phyloP scores from a whole-genome alignment of 257 asterid genomes.

The Salvia splendens region DNA sequence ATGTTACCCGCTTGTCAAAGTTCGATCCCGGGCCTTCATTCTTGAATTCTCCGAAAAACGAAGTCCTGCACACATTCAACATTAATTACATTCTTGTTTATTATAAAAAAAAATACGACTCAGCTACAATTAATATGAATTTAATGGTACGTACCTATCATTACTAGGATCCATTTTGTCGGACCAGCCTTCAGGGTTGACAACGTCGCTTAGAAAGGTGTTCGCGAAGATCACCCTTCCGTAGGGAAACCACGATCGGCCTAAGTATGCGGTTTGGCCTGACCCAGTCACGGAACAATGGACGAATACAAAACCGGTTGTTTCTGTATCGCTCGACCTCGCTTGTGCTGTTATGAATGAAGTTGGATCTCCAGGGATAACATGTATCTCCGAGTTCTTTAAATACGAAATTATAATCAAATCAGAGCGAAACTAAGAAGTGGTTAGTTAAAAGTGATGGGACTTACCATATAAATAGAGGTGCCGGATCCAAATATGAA shows the following conservation, averaged over 20 bases:
- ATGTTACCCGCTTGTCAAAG: conserved; percentile 29
- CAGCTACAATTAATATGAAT: background rate
- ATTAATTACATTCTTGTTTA: background rate
- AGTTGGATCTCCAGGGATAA: conserved; percentile 55
- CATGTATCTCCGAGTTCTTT: conserved; percentile 55
- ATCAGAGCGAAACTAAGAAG: too few relatives aligned
- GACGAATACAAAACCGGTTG: conserved; percentile 46
- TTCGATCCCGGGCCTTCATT: conserved; percentile 58
- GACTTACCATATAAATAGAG: conserved; percentile 54
- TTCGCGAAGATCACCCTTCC: conserved; percentile 47
- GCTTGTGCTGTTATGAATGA: conserved; percentile 63
- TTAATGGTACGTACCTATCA: conserved; percentile 28
- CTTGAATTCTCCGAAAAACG: conserved; percentile 55
- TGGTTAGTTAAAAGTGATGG: too few relatives aligned
- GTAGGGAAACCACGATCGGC: conserved; percentile 55
- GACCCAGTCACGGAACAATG: conserved; percentile 59
- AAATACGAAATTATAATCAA: too few relatives aligned
- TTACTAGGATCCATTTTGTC: background rate
- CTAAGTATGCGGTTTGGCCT: conserved; percentile 40
- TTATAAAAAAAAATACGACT: too few relatives aligned
- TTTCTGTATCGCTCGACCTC: conserved; percentile 12
- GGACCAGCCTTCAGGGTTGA: conserved; percentile 64
- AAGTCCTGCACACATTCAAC: conserved; percentile 42
- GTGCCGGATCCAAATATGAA: conserved; percentile 76
- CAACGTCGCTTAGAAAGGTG: conserved; percentile 42